These are phyloP conservation scores for Drechslerella stenobrocha DNA, from an alignment of 2,329 filamentous ascomycete species.

Conservation along the genomic window DNA sequence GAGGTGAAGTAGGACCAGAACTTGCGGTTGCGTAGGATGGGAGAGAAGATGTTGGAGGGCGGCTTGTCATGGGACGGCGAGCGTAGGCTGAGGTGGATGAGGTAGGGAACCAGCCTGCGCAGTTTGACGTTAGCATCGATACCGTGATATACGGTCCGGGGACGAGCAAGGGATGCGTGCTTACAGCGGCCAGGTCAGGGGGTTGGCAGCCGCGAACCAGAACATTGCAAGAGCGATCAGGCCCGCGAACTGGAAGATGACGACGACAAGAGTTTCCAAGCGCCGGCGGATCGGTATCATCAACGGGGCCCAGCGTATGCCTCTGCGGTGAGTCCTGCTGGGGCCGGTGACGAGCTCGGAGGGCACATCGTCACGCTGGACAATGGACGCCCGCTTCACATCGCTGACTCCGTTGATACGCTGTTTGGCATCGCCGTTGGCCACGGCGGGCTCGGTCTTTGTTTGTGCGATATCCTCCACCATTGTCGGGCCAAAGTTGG, in stretches of 20 bases:
- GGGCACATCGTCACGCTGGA: slow-evolving; percentile 33
- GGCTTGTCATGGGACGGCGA: slow-evolving; percentile 74
- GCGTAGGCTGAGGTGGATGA: slow-evolving; percentile 80
- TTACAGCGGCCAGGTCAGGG: slow-evolving; percentile 81
- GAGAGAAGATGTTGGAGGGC: slow-evolving; percentile 69
- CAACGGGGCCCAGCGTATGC: slow-evolving; percentile 82
- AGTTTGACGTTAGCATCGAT: background rate
- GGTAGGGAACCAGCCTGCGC: slow-evolving; percentile 67
- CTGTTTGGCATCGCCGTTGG: slow-evolving; percentile 12
- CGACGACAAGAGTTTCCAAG: slow-evolving; percentile 75
- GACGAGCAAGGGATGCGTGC: slow-evolving; percentile 57
- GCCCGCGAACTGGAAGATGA: slow-evolving; percentile 73
- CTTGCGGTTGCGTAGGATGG: slow-evolving; percentile 71
- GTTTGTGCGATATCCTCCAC: slow-evolving; percentile 12
- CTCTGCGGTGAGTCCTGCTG: slow-evolving; percentile 52
- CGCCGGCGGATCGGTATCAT: slow-evolving; percentile 72
- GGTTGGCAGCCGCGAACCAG: slow-evolving; percentile 88
- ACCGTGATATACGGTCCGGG: slow-evolving; percentile 1
- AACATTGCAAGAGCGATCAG: slow-evolving; percentile 74
- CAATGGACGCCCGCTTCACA: slow-evolving; percentile 21
- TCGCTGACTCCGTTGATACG: slow-evolving; percentile 19
- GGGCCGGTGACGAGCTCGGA: slow-evolving; percentile 31
- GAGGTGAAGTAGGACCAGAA: slow-evolving; percentile 88
- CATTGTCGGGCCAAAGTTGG: no score
- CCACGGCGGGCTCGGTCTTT: slow-evolving; percentile 8